Percentiles rank a stretch among this genome's conserved stretches.
Evolutionary conservation across 2,329 filamentous ascomycete genomes (phyloP).

Genomic region (Tympanopsis confertula): DNA sequence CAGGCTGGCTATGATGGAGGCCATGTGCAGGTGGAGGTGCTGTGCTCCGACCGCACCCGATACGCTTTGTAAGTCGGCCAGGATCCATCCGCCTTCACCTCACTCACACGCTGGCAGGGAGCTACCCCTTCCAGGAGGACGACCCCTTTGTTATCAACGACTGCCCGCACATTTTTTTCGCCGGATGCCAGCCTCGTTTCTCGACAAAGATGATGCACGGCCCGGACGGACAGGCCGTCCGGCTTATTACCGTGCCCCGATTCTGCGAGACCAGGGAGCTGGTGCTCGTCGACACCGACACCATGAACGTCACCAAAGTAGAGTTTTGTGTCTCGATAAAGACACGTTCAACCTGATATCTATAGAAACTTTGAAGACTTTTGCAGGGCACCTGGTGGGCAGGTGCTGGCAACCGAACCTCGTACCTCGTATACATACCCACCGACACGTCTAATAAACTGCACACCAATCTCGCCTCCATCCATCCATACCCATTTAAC

Average conservation of each 20-base stretch:
- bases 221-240: slow-evolving; percentile 55
- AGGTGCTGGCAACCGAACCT: no score
- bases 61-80: slow-evolving; percentile 64
- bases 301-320: slow-evolving; percentile 64
- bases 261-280: slow-evolving; percentile 71
- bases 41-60: slow-evolving; percentile 89
- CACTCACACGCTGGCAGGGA: slow-evolving; percentile 43
- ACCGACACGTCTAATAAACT: no score
- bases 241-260: slow-evolving; percentile 69
- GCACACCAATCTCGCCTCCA: no score
- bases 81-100: neutral
- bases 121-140: slow-evolving; percentile 87
- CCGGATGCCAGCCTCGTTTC: slow-evolving; percentile 73
- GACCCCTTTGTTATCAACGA: slow-evolving; percentile 80
- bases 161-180: slow-evolving; percentile 85
- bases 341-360: no score
- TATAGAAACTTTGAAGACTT: no score
- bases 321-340: slow-evolving; percentile 37
- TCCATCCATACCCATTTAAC: no score
- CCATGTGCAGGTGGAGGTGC: slow-evolving; percentile 84
- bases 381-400: no score
- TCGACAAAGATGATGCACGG: slow-evolving; percentile 60
- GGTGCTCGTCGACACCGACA: slow-evolving; percentile 76
- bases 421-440: no score
- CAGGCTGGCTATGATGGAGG: slow-evolving; percentile 81